Base-by-base conservation (phyloP, 2,329 filamentous ascomycete genomes). In the Xylariaceae sp. region DNA sequence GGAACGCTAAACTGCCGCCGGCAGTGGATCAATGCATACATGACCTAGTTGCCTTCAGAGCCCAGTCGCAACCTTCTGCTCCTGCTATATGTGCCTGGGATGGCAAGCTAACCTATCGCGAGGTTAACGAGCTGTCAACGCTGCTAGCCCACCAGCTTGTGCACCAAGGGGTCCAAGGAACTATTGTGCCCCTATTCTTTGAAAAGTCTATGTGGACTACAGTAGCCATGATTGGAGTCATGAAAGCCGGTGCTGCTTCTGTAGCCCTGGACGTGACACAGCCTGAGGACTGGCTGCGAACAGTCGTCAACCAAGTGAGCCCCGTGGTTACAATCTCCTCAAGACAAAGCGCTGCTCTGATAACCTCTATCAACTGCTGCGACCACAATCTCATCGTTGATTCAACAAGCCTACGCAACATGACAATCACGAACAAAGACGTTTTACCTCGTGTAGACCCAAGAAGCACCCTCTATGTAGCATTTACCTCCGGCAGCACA, bases 401-500 rank as follows among this genome's bases (percentile, higher is more conserved):
- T n/a, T n/a, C n/a, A n/a, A n/a, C n/a, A n/a, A n/a, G n/a, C n/a
- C n/a, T n/a, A n/a, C n/a, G n/a, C n/a, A n/a, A n/a, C n/a, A n/a
- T n/a, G n/a, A n/a, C n/a, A n/a, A n/a, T n/a, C n/a, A n/a, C n/a
- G n/a, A n/a, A n/a, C n/a, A n/a, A n/a, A n/a, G n/a, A n/a, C n/a
- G n/a, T n/a, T n/a, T n/a, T n/a, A n/a, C n/a, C 23, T 4, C 4
- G 4, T 26, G 23, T 26, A n/a, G n/a, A n/a, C n/a, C n/a, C n/a
- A n/a, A n/a, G n/a, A n/a, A n/a, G n/a, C n/a, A n/a, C n/a, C 9
- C 23, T 54, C 19, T 63, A 61, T 18, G 23, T 59, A 1, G 20
- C 80, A 64, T 81, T 80, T 63, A 81, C 79, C 23, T 81, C 79
- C n/a, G 79, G 79, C 20, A 80, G 75, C 18, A 81, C 79, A 1